phyloP scores from a whole-genome alignment of 371 early-diverging fungal species.

The Mucor racemosus region DNA sequence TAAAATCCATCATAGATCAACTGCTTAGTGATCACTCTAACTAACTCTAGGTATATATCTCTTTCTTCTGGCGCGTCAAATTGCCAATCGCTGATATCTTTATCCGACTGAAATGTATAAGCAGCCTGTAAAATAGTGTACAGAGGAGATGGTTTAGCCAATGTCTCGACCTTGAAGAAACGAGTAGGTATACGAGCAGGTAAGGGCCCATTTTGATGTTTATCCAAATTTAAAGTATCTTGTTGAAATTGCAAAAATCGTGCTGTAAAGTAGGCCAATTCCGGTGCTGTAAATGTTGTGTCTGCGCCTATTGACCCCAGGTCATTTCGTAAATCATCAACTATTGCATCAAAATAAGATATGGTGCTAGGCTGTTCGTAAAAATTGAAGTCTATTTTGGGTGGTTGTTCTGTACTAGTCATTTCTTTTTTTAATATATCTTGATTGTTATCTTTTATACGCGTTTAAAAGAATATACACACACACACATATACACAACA shows the following conservation, averaged over 20 bases:
- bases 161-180: constrained; percentile 53
- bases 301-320: constrained; percentile 46
- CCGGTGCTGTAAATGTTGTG: constrained; percentile 55
- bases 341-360: constrained; percentile 58
- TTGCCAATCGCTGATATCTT: constrained; percentile 64
- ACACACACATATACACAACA: not conserved
- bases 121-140: constrained; percentile 59
- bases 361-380: constrained; percentile 59
- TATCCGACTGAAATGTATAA: constrained; percentile 54
- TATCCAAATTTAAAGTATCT: constrained; percentile 35
- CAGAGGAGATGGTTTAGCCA: constrained; percentile 46
- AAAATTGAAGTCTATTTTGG: constrained; percentile 49
- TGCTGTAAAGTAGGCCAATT: constrained; percentile 61
- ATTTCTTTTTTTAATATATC: not conserved
- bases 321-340: constrained; percentile 47
- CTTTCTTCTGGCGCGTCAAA: constrained; percentile 50
- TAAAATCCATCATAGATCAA: constrained; percentile 46
- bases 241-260: constrained; percentile 67
- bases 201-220: constrained; percentile 27
- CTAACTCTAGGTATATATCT: constrained; percentile 44
- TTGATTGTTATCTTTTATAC: not conserved
- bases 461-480: not conserved
- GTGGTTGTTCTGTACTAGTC: constrained; percentile 10
- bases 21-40: constrained; percentile 46
- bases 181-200: constrained; percentile 60